Conservation (phyloP, 2,329 filamentous ascomycete species). For the Orbilia blumenaviensis region DNA sequence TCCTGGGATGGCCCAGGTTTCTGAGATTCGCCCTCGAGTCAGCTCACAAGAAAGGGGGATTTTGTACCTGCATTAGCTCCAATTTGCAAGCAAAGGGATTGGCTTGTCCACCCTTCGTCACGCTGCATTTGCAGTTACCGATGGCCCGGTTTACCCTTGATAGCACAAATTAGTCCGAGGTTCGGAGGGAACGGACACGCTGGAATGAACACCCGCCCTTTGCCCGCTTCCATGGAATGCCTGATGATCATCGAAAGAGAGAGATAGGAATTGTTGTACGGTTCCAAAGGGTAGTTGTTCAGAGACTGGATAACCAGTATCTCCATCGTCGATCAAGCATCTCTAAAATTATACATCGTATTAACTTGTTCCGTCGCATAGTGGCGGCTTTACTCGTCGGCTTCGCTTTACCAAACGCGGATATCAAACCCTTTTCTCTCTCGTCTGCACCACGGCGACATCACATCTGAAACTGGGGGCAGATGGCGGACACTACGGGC, state of each 20-base stretch:
- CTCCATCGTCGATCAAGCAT: slow-evolving; percentile 8
- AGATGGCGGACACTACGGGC: slow-evolving; percentile 22
- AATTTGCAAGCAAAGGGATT: slow-evolving; percentile 33
- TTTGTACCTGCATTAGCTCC: slow-evolving; percentile 53
- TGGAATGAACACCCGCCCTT: slow-evolving; percentile 39
- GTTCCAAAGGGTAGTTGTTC: slow-evolving; percentile 18
- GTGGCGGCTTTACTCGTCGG: not conserved
- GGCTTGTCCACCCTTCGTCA: slow-evolving; percentile 38
- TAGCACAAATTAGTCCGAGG: slow-evolving; percentile 15
- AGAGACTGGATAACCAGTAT: slow-evolving; percentile 11
- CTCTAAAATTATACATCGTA: slow-evolving; percentile 29
- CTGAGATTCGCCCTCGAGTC: slow-evolving; percentile 13
- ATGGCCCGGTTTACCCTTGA: slow-evolving; percentile 38
- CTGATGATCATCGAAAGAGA: slow-evolving; percentile 29
- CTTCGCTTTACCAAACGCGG: slow-evolving; percentile 20
- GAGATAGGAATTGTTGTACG: slow-evolving; percentile 16
- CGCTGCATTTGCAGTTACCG: slow-evolving; percentile 40
- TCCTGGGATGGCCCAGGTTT: slow-evolving; percentile 36
- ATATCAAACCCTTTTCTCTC: slow-evolving; percentile 7
- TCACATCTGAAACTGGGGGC: slow-evolving; percentile 30
- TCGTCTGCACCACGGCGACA: slow-evolving; percentile 1
- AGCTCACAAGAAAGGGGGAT: slow-evolving; percentile 27
- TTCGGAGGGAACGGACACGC: slow-evolving; percentile 5
- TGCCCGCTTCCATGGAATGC: slow-evolving; percentile 20
- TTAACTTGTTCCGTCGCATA: slow-evolving; percentile 34